Base-by-base conservation (phyloP, 2,329 filamentous ascomycete species). In the Boeremia lycopersici region DNA sequence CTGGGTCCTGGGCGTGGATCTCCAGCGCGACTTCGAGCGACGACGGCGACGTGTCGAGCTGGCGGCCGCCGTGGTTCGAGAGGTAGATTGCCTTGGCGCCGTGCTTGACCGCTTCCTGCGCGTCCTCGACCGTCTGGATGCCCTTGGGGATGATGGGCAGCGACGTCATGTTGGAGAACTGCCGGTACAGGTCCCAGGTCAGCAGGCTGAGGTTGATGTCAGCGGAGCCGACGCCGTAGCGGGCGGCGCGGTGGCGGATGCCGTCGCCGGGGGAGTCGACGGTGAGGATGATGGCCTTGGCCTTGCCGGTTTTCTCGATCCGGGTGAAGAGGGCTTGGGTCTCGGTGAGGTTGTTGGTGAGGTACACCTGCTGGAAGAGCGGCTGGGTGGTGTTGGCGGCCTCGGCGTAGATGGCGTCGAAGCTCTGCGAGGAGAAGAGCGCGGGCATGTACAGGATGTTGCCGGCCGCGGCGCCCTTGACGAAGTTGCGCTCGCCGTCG, bases 21-120 rank as follows among this genome's bases (percentile, higher is more conserved):
- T 91, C 89, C 8, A 90, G 84, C 4, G 89, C 89, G 45, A 93
- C 85, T 65, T 95, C 90, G 10, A 89, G 86, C 1, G 88, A 85
- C 0, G 84, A 88, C 0, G 88, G 87, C 2, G 82, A 79, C n/a
- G 79, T 42, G 72, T 77, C 75, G 46, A 76, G 65, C 42, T 74
- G 71, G 41, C 76, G 69, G 10, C 75, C 76, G 17, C 76, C 76
- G 60, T 77, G 75, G 64, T 78, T 78, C 42, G 73, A 76, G 39
- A 78, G 64, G 61, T 73, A 76, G 47, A 77, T 73, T 3, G 75
- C 75, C 26, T 69, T 69, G 8, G 67, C 72, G 11, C 75, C 75
- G 6, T 72, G 54, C 39, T 75, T 65, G 31, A 74, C 65, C 1
- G 70, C 72, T 9, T 72, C 63, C 40, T 70, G 70, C 3, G 73